Evolutionary conservation across 2,329 filamentous ascomycete genomes (phyloP).

Genomic region (Epicoccum sorghinum): DNA sequence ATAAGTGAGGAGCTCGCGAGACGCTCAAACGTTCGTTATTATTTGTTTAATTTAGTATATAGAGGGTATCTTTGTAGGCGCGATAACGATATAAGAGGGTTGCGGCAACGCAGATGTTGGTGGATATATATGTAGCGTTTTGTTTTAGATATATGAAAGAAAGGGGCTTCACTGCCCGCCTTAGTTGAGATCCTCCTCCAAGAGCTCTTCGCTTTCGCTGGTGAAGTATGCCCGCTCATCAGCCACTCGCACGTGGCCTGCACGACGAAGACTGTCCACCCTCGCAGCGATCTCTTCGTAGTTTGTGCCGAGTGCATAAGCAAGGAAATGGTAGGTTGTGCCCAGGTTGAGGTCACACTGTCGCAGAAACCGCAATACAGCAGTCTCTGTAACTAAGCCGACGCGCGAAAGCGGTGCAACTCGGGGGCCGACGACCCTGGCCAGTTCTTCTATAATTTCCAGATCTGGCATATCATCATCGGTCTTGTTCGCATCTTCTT

Average conservation of each 20-base stretch:
- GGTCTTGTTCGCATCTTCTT: too few relatives aligned
- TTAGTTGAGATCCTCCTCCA: background rate
- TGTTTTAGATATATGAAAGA: too few relatives aligned
- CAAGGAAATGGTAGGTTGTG: background rate
- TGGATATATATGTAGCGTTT: too few relatives aligned
- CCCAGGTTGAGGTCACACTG: background rate
- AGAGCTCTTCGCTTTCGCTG: background rate
- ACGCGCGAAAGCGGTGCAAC: background rate
- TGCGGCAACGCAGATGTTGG: too few relatives aligned
- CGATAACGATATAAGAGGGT: too few relatives aligned
- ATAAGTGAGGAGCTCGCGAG: background rate
- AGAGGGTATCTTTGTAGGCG: background rate
- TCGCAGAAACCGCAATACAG: background rate
- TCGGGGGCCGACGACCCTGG: background rate
- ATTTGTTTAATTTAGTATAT: background rate
- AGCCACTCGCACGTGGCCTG: background rate
- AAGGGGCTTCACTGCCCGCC: background rate
- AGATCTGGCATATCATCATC: slow-evolving; percentile 6
- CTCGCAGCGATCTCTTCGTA: background rate
- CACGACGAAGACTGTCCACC: background rate
- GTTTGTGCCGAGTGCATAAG: background rate
- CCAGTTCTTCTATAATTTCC: background rate
- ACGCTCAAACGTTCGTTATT: too few relatives aligned
- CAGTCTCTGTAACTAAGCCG: background rate
- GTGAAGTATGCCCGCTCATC: background rate